Percentiles rank a stretch among this genome's conserved stretches.
These are phyloP conservation scores for Leishmania lainsoni DNA, from an alignment of 208 protist species.

Conservation along the genomic window DNA sequence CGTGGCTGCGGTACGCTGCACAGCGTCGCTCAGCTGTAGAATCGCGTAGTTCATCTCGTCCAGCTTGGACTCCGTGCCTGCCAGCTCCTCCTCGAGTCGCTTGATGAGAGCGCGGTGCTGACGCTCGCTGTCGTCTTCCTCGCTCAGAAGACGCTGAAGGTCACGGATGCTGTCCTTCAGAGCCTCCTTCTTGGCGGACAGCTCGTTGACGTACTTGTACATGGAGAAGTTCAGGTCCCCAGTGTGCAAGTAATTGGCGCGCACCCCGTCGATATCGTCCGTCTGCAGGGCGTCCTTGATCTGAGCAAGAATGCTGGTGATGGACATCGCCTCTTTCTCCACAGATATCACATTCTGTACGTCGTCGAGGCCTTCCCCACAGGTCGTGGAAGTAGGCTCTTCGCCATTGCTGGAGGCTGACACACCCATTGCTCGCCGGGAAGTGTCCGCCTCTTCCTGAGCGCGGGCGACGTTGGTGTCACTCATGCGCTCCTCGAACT, in stretches of 20 bases:
- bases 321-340: conserved; percentile 51
- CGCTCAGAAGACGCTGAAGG: conserved; percentile 76
- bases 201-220: conserved; percentile 97
- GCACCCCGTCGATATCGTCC: conserved; percentile 87
- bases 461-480: conserved; percentile 28
- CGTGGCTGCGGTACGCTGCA: conserved; percentile 62
- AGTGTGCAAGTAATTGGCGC: conserved; percentile 81
- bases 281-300: conserved; percentile 79
- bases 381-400: conserved; percentile 9
- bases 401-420: conserved; percentile 15
- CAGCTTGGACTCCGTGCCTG: conserved; percentile 80
- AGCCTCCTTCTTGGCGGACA: conserved; percentile 90
- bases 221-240: conserved; percentile 96
- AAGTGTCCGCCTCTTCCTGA: conserved; percentile 13
- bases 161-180: conserved; percentile 89
- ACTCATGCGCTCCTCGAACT: conserved; percentile 56
- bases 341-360: conserved; percentile 40
- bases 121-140: conserved; percentile 77
- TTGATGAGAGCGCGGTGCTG: conserved; percentile 83
- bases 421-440: conserved; percentile 7
- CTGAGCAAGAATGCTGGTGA: conserved; percentile 85
- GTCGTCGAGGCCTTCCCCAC: conserved; percentile 38
- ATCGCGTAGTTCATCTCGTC: conserved; percentile 63
- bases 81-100: conserved; percentile 89
- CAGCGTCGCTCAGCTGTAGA: conserved; percentile 54